phyloP scores from a whole-genome alignment of 2,329 filamentous ascomycete species.

The Apiospora marii region DNA sequence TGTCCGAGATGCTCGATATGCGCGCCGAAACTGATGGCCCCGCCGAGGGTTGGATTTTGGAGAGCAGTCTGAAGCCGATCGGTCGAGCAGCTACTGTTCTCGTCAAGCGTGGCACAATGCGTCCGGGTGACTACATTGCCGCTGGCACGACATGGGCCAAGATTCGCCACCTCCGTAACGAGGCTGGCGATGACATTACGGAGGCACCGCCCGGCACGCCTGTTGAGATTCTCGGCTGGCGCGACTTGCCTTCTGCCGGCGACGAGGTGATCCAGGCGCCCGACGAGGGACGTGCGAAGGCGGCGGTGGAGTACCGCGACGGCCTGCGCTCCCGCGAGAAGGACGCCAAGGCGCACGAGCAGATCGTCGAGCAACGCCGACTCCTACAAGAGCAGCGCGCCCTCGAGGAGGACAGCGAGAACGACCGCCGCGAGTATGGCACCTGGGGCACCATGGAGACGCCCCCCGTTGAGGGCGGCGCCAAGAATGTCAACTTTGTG shows the following conservation, averaged over 20 bases:
- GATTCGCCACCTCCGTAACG: constrained; percentile 84
- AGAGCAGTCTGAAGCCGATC: constrained; percentile 84
- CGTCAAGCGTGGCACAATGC: constrained; percentile 85
- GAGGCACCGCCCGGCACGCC: constrained; percentile 88
- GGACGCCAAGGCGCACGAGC: constrained; percentile 79
- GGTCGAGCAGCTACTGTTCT: constrained; percentile 90
- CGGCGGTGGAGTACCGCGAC: constrained; percentile 77
- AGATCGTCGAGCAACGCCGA: constrained; percentile 73
- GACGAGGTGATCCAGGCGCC: constrained; percentile 86
- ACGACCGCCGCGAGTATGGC: constrained; percentile 39
- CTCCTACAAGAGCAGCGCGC: constrained; percentile 66
- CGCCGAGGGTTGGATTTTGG: constrained; percentile 93
- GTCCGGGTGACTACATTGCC: constrained; percentile 81
- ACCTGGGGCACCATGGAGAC: constrained; percentile 40
- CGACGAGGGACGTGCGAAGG: constrained; percentile 79
- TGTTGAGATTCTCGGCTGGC: constrained; percentile 95
- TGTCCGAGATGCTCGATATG: constrained; percentile 90
- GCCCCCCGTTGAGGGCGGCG: constrained; percentile 49
- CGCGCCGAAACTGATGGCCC: constrained; percentile 79
- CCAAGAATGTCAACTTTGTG: constrained; percentile 76
- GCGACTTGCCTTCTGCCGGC: constrained; percentile 80
- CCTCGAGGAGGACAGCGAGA: constrained; percentile 52
- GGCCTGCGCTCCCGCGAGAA: constrained; percentile 76
- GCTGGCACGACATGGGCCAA: constrained; percentile 89
- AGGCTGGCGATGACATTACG: constrained; percentile 75